Conservation (phyloP, 495 filamentous ascomycete species). For the Hyaloscypha variabilis region DNA sequence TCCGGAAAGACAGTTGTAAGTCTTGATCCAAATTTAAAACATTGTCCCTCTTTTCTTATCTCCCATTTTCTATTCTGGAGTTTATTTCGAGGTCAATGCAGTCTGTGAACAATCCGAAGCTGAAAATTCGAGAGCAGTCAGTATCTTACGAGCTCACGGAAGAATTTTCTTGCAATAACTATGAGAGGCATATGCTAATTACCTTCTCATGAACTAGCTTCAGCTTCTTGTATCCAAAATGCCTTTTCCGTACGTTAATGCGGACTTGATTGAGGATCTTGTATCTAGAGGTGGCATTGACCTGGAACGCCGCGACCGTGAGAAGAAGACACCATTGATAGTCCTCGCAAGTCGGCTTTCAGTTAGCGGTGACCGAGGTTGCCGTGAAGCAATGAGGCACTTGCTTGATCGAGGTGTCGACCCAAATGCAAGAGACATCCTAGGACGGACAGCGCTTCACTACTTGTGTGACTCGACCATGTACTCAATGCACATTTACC, state of each 20-base stretch:
- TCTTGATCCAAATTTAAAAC: too few relatives aligned
- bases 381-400: neutral
- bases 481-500: neutral
- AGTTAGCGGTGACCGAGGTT: neutral
- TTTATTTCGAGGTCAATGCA: too few relatives aligned
- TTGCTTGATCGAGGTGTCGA: constrained; percentile 1
- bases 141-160: too few relatives aligned
- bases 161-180: too few relatives aligned
- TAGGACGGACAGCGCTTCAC: neutral
- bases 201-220: too few relatives aligned
- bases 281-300: neutral
- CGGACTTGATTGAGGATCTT: neutral
- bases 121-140: too few relatives aligned
- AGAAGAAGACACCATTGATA: neutral
- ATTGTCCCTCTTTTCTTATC: too few relatives aligned
- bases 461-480: neutral
- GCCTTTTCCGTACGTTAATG: neutral
- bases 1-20: neutral
- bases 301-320: neutral
- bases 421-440: neutral
- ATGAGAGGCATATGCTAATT: too few relatives aligned
- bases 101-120: too few relatives aligned
- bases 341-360: constrained; percentile 2
- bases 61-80: too few relatives aligned
- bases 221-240: neutral